Evolutionary conservation across 768 basidiomycete species (phyloP), one percentile per base, ranked within the genome.

Genomic region (Kwoniella mangroviensis): DNA sequence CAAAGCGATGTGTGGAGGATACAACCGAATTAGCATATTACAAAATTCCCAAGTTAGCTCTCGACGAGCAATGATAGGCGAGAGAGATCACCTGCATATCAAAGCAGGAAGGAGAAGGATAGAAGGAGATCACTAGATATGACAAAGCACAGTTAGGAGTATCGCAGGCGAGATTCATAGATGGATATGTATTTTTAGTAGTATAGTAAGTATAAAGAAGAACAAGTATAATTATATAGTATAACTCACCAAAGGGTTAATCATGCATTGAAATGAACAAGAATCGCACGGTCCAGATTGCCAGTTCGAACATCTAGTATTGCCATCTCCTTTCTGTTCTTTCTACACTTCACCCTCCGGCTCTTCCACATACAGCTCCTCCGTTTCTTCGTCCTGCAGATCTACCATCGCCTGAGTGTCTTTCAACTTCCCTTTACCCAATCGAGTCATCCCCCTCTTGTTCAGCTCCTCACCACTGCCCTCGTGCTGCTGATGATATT

Each of bases 1-100:
- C 19, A 54, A 15, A 5, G 28, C 58, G 4, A 68, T 45, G 60
- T 68, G 67, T 51, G 67, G 67, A 28, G 67, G 67, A 40, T 60
- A 42, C 41, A 60, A 60, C 58, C 41, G 41, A 42, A 60, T 60
- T 40, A 60, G 40, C 42, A 60, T 60, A 9, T 43, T 60, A 12
- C 58, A 60, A 19, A 60, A 60, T n/a, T 42, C 40, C 4, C 45
- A 49, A 49, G 45, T 19, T 4, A 49, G 45, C 45, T 49, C 45
- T 49, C 12, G 45, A 49, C 12, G 45, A 49, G 45, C 45, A 13
- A 49, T 49, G 45, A 49, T 49, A 49, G 45, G 45, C 19, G 45
- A 49, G 19, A 49, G 45, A 49, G 45, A 49, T 19, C 45, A 49
- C 19, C 19, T 49, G 19, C 45, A 49, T 49, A 49, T 49, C 2